Conservation (phyloP, 345 rosid species). For the Lagerstroemia speciosa region DNA sequence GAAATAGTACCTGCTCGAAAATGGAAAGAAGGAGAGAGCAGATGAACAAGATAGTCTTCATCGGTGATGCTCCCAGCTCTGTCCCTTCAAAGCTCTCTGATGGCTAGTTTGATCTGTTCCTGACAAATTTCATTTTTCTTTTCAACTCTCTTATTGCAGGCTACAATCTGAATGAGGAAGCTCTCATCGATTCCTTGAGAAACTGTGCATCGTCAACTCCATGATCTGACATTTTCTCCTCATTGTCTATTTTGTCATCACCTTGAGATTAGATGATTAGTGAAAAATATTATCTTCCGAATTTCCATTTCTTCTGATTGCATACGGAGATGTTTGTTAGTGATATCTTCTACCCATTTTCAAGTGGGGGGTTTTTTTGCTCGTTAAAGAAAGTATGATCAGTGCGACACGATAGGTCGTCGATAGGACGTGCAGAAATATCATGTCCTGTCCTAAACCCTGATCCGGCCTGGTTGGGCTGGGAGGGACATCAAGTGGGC, state of each 20-base stretch:
- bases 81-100: background rate
- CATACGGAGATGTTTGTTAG: background rate
- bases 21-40: constrained; percentile 51
- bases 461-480: too few species aligned
- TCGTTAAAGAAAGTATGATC: too few species aligned
- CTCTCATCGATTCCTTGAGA: constrained; percentile 42
- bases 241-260: background rate
- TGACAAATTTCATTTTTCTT: constrained; percentile 6
- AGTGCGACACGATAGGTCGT: too few species aligned
- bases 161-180: constrained; percentile 57
- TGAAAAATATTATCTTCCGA: background rate
- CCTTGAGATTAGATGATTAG: background rate
- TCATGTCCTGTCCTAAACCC: too few species aligned
- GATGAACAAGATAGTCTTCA: constrained; percentile 67
- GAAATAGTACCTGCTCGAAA: constrained; percentile 75
- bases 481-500: too few species aligned
- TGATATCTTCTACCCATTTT: background rate
- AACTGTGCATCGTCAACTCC: constrained; percentile 22
- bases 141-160: constrained; percentile 36
- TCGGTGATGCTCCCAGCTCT: constrained; percentile 36
- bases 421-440: too few species aligned
- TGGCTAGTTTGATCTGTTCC: background rate
- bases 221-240: constrained; percentile 1
- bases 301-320: background rate
- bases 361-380: too few species aligned